Conservation (phyloP, 768 basidiomycete genomes). For the Podaxis sp. region DNA sequence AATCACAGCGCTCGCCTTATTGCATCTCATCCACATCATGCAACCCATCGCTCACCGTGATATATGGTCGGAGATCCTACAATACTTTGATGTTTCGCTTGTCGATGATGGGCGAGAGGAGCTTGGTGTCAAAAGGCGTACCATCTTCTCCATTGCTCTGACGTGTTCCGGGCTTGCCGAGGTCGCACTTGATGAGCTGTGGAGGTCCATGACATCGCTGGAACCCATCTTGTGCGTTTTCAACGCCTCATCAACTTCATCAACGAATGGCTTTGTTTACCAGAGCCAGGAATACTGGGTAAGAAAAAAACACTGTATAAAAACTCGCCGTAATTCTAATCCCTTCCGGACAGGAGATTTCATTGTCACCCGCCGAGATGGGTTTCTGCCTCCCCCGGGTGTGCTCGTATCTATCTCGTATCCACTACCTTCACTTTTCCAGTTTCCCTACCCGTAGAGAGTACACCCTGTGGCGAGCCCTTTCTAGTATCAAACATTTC, state of each 20-base stretch:
- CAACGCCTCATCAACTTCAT: background rate
- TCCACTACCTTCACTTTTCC: background rate
- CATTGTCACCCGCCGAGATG: background rate
- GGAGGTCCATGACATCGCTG: background rate
- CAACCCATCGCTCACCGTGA: background rate
- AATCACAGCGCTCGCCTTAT: background rate
- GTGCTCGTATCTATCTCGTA: background rate
- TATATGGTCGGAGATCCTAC: background rate
- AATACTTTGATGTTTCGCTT: background rate
- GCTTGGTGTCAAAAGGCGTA: background rate
- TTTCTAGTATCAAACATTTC: background rate
- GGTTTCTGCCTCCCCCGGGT: background rate
- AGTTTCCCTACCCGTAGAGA: background rate
- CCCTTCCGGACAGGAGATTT: background rate
- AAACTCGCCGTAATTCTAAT: background rate
- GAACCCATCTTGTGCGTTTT: background rate
- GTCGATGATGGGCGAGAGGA: background rate
- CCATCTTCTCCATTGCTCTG: background rate
- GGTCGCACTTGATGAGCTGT: conserved; percentile 1
- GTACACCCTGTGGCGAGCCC: background rate
- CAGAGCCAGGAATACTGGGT: background rate
- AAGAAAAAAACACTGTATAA: background rate
- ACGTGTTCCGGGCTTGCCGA: background rate
- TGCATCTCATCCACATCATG: background rate
- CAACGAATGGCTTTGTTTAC: background rate